A percentile compares a stretch with the other conserved stretches of the same genome.
These are phyloP conservation scores for Fusarium udum DNA, from an alignment of 2,329 filamentous ascomycete genomes.

Conservation along the genomic window DNA sequence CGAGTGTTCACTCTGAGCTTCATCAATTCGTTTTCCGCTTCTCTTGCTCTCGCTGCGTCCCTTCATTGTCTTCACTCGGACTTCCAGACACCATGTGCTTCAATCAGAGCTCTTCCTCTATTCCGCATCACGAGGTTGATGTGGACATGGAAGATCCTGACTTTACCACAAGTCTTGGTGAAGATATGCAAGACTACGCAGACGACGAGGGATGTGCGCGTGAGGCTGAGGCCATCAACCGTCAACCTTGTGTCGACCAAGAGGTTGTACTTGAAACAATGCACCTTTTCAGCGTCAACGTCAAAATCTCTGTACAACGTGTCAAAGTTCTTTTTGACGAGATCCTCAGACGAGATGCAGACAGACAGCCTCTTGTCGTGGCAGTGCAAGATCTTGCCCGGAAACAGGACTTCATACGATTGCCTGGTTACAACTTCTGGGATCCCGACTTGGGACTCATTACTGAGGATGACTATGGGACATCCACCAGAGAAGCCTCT, in stretches of 20 bases:
- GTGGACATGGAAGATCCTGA: not conserved
- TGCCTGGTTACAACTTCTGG: not conserved
- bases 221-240: not conserved
- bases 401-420: not conserved
- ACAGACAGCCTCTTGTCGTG: not conserved
- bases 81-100: not conserved
- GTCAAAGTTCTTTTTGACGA: not conserved
- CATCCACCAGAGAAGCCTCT: not conserved
- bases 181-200: not conserved
- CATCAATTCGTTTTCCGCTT: not conserved
- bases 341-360: not conserved
- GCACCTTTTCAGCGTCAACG: not conserved
- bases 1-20: not conserved
- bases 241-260: not conserved
- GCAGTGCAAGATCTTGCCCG: not conserved
- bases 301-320: not conserved
- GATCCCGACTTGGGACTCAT: not conserved
- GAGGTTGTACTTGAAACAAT: not conserved
- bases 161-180: not conserved
- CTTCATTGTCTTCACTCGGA: not conserved
- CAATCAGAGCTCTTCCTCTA: not conserved
- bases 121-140: not conserved
- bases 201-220: not conserved
- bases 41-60: not conserved
- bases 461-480: not conserved